A percentile compares a stretch with the other conserved stretches of the same genome.
Conservation (phyloP, 192 early-diverging fungal genomes). For the Podochytrium sp. region DNA sequence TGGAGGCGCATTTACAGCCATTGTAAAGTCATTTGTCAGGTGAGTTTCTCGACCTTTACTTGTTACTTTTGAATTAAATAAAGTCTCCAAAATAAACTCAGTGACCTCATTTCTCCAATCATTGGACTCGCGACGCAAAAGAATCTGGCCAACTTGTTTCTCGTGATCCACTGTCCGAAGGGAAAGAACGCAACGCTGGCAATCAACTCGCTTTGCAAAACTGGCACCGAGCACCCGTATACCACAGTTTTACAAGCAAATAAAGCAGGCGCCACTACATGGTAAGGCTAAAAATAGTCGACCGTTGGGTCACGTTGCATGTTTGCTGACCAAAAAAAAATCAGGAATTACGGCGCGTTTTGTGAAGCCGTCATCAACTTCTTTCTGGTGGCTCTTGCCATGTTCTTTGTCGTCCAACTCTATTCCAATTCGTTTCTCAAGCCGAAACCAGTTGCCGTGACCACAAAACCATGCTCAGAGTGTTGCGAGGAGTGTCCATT, state of each 20-base stretch:
- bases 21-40: constrained; percentile 41
- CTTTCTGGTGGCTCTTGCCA: constrained; percentile 41
- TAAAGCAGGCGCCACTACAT: not conserved
- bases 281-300: too few relatives aligned
- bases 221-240: not conserved
- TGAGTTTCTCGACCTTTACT: not conserved
- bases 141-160: constrained; percentile 31
- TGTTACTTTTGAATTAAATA: too few relatives aligned
- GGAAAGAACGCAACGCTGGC: not conserved
- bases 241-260: not conserved
- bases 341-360: not conserved
- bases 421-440: constrained; percentile 24
- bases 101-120: constrained; percentile 63
- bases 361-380: constrained; percentile 60
- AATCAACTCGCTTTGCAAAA: not conserved
- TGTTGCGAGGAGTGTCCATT: not conserved
- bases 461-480: not conserved
- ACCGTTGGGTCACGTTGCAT: too few relatives aligned
- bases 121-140: constrained; percentile 55
- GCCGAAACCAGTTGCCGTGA: not conserved
- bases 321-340: too few relatives aligned
- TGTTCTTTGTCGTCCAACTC: constrained; percentile 23
- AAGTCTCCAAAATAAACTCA: not conserved
- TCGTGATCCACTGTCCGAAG: constrained; percentile 25
- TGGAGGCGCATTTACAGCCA: constrained; percentile 63